Evolutionary conservation across 495 filamentous ascomycete species (phyloP), one percentile per base, ranked within the genome.

Genomic region (Podospora conica): DNA sequence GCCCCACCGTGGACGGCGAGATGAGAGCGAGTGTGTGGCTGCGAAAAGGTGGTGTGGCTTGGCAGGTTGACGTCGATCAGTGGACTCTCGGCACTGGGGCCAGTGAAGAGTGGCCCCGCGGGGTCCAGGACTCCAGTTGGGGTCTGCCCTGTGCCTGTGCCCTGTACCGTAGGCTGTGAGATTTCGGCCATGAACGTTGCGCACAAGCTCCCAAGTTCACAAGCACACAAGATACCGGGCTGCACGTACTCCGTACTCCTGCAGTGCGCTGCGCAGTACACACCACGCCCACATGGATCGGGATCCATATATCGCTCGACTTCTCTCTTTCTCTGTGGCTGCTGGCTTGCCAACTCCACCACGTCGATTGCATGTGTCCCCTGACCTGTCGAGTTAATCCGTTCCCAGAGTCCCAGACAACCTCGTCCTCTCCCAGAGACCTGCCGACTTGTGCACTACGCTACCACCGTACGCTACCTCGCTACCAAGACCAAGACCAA

Each of bases 361-460:
- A 55, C 61, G 61, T 63, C 61, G 29, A 61, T 53, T 63, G 61
- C 61, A 63, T 63, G 31, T 56, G 23, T 53, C 31, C 40, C 61
- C 20, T 63, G 61, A 63, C 61, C 61, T 63, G 61, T 63, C 61
- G 56, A 29, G 3, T 63, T 29, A 40, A 22, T 24, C 40, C 9
- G n/a, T 18, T 28, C 28, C 31, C 60, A 56, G 20, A 24, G 1
- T 23, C 57, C 65, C 12, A 31, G 58, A 53, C 55, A 58, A 65
- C 55, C 65, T 65, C 64, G 65, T 65, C 64, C 69, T 63, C 70
- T 65, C 63, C 22, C 53, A 27, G 55, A 18, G n/a, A 33, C 60
- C 23, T 53, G 33, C 21, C 63, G 15, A 54, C 55, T 31, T 55
- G 59, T 60, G 28, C 67, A 66, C 64, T 64, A 65, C 70, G 31